phyloP scores from a whole-genome alignment of 2,329 filamentous ascomycete species.

The Fusarium sp. region DNA sequence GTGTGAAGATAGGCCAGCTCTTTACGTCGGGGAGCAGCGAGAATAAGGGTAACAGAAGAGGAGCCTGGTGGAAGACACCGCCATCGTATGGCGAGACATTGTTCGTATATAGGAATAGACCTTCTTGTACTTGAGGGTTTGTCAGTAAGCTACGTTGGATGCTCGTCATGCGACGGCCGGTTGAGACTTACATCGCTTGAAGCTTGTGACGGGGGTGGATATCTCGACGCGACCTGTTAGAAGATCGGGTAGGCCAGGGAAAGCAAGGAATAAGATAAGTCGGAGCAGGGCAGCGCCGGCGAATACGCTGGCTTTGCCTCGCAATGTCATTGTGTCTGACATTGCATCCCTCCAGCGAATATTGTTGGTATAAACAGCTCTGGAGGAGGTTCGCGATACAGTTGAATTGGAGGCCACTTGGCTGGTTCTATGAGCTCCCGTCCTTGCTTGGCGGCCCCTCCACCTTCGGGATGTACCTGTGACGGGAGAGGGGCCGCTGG shows the following conservation, averaged over 20 bases:
- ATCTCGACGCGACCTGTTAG: slow-evolving; percentile 94
- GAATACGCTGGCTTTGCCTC: slow-evolving; percentile 68
- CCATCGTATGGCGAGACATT: slow-evolving; percentile 98
- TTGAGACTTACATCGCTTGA: slow-evolving; percentile 82
- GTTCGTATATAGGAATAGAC: slow-evolving; percentile 93
- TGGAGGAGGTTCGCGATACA: slow-evolving; percentile 23
- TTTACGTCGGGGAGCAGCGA: slow-evolving; percentile 80
- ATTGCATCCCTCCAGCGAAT: slow-evolving; percentile 46
- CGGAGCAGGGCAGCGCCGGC: slow-evolving; percentile 79
- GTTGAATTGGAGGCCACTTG: slow-evolving; percentile 44
- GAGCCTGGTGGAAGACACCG: slow-evolving; percentile 83
- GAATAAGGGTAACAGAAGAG: slow-evolving; percentile 90
- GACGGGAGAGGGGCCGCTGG: slow-evolving; percentile 37
- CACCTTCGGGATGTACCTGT: slow-evolving; percentile 12
- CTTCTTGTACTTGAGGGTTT: slow-evolving; percentile 73
- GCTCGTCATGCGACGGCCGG: background rate
- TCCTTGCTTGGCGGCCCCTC: slow-evolving; percentile 31
- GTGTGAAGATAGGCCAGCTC: slow-evolving; percentile 75
- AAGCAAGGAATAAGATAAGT: slow-evolving; percentile 80
- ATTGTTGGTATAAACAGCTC: slow-evolving; percentile 32
- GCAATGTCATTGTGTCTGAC: slow-evolving; percentile 51
- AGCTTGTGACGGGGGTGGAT: slow-evolving; percentile 96
- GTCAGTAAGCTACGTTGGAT: background rate
- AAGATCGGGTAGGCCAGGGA: slow-evolving; percentile 84
- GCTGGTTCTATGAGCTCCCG: slow-evolving; percentile 34